Conservation (phyloP, 345 rosid genomes). For the Linum usitatissimum region DNA sequence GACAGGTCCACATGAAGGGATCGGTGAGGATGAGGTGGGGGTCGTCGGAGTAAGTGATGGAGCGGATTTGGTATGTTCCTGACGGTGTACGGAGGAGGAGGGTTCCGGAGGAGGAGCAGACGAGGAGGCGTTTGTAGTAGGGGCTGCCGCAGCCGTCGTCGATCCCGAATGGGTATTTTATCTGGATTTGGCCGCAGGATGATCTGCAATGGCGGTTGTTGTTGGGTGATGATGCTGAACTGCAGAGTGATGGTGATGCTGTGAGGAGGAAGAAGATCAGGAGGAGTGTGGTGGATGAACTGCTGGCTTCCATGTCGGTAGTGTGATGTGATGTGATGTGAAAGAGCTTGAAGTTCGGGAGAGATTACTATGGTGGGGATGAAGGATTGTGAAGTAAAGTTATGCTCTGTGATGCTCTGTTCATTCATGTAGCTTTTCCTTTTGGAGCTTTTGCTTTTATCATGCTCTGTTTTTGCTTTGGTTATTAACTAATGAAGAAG, state of each 20-base stretch:
- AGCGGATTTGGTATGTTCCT: conserved; percentile 53
- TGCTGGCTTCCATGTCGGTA: neutral
- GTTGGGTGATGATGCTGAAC: too few species aligned
- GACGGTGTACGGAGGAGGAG: conserved; percentile 82
- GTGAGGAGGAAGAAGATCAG: neutral
- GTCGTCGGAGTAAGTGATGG: conserved; percentile 57
- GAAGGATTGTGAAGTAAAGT: too few species aligned
- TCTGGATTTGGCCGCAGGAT: conserved; percentile 44
- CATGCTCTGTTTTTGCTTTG: too few species aligned
- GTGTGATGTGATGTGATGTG: neutral
- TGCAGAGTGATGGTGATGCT: conserved; percentile 1
- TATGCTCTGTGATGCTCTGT: too few species aligned
- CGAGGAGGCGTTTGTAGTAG: conserved; percentile 68
- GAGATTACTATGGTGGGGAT: conserved; percentile 17
- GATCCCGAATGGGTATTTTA: conserved; percentile 37
- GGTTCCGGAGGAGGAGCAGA: conserved; percentile 44
- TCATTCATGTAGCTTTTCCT: too few species aligned
- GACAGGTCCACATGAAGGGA: conserved; percentile 84
- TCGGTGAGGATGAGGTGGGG: conserved; percentile 66
- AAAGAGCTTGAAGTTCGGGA: conserved; percentile 1
- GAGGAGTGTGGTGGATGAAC: neutral
- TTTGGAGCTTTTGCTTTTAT: too few species aligned
- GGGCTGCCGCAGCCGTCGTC: conserved; percentile 92
- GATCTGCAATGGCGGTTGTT: conserved; percentile 37
- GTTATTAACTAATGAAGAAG: too few species aligned